These are phyloP conservation scores for Populus trichocarpa DNA, from an alignment of 441 rosid species.

Conservation along the genomic window DNA sequence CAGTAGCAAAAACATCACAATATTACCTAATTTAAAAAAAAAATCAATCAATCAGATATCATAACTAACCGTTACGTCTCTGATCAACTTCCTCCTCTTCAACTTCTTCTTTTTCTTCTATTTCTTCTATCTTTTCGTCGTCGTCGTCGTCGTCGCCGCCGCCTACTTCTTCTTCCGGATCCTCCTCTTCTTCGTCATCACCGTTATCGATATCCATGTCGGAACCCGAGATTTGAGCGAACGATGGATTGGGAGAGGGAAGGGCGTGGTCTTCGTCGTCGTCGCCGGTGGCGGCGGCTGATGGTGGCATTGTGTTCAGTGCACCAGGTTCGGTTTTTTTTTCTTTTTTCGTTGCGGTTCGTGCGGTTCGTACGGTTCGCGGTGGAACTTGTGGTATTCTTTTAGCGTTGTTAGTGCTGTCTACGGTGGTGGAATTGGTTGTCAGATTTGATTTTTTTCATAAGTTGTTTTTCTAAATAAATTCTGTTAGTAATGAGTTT, in stretches of 20 bases:
- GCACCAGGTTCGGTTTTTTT: neutral
- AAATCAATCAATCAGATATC: neutral
- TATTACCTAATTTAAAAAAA: neutral
- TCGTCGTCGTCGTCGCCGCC: neutral
- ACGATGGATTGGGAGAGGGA: neutral
- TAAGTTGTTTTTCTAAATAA: no score
- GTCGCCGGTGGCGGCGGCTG: neutral
- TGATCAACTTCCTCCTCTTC: neutral
- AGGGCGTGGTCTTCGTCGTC: neutral
- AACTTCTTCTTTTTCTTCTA: neutral
- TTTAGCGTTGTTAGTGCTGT: neutral
- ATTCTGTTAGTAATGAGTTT: no score
- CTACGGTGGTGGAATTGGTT: neutral
- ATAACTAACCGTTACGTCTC: constrained; percentile 17
- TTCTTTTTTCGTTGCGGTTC: neutral
- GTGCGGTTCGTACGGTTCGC: neutral
- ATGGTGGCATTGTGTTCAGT: neutral
- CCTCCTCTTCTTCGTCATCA: constrained; percentile 8
- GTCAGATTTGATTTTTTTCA: neutral
- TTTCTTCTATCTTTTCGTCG: no score
- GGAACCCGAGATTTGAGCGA: neutral
- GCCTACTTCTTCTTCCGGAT: neutral
- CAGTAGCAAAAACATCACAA: neutral
- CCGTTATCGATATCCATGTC: constrained; percentile 4
- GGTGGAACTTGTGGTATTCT: neutral